A percentile compares a stretch with the other conserved stretches of the same genome.
phyloP scores from a whole-genome alignment of 2,329 filamentous ascomycete species.

The Pseudogymnoascus sp. region DNA sequence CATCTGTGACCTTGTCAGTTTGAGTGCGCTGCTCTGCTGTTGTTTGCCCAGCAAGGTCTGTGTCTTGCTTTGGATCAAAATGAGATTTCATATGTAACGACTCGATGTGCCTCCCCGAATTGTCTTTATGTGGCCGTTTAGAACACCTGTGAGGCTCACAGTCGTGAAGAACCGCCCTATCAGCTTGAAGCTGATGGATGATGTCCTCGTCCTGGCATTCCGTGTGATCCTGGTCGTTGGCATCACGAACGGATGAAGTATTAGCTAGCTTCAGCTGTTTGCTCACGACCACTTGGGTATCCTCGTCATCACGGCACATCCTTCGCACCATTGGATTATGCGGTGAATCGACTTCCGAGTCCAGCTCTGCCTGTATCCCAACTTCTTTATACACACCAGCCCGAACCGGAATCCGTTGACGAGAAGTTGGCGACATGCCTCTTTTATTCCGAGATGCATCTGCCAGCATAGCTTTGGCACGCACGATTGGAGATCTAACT shows the following conservation, averaged over 20 bases:
- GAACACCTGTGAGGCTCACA: neutral
- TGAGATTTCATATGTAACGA: neutral
- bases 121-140: neutral
- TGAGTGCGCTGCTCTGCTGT: neutral
- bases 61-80: neutral
- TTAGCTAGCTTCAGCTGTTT: neutral
- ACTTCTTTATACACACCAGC: neutral
- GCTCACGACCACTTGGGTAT: neutral
- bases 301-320: neutral
- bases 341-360: neutral
- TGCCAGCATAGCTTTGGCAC: neutral
- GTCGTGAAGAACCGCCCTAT: neutral
- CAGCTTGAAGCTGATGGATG: neutral
- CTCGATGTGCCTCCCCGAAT: neutral
- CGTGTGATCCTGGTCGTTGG: neutral
- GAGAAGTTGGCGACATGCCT: neutral
- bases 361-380: neutral
- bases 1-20: neutral
- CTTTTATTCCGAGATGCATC: neutral
- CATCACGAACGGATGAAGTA: neutral
- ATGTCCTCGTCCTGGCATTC: neutral
- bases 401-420: neutral
- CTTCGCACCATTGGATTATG: neutral
- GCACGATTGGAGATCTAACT: neutral
- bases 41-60: neutral